Base-by-base conservation (phyloP, 257 asterid genomes). In the Fraxinus anomala region DNA sequence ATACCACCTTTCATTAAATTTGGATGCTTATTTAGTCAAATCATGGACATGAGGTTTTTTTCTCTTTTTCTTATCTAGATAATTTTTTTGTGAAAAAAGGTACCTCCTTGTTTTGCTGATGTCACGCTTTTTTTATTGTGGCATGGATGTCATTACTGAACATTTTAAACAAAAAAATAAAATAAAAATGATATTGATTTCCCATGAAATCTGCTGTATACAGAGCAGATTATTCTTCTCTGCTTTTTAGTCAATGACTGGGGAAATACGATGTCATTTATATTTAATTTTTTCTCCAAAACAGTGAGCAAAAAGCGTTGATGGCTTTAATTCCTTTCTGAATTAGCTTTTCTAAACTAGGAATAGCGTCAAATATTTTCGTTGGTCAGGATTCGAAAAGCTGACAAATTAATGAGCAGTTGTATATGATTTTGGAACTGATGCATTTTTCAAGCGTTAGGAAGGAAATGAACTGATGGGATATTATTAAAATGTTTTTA, bases 1-100 rank as follows among this genome's bases (percentile, higher is more conserved):
- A 51, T 61, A 5, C 34, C 24, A 59, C 40, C 78, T 61, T 75
- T 36, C 33, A 56, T 76, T 74, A n/a, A 44, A 72, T 69, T 34
- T 68, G 59, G 59, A 56, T 56, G 3, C 49, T n/a, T 75, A 73
- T 66, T 47, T 44, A 40, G 28, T 30, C 61, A 68, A 42, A 47
- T n/a, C 65, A 54, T 54, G 65, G 26, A 5, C 65, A 54, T 54
- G 26, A 19, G 11, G 26, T 19, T 17, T 54, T 54, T 4, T 54
- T 17, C 65, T 54, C 26, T 5, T 54, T 19, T 47, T 47, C 54
- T 47, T 47, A 14, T 47, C 56, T 1, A 47, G 56, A 42, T 14
- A n/a, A 14, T 47, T 47, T 11, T 47, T 47, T 3, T n/a, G 56
- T 47, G 56, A 47, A 47, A 39, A 47, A 47, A 3, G 54, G 56